These are phyloP conservation scores for Metschnikowia henanensis DNA, from an alignment of 805 yeast genomes.

Conservation along the genomic window DNA sequence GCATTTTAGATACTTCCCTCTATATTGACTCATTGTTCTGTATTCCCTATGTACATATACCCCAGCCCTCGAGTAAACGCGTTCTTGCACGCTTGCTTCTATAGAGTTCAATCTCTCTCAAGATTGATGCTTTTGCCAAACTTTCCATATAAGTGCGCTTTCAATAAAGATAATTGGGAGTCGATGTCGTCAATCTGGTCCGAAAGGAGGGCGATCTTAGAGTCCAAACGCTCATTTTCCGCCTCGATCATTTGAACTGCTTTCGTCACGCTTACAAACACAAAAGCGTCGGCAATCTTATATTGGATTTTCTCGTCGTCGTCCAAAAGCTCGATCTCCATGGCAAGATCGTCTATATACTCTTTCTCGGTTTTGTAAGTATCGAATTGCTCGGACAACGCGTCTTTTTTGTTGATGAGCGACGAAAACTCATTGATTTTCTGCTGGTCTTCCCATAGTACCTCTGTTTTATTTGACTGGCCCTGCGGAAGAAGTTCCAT, in stretches of 20 bases:
- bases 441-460: constrained; percentile 83
- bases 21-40: not conserved
- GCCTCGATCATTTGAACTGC: constrained; percentile 68
- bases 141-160: constrained; percentile 76
- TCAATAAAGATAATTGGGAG: constrained; percentile 56
- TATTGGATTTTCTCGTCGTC: constrained; percentile 69
- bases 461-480: constrained; percentile 56
- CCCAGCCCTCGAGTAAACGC: no score
- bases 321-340: constrained; percentile 86
- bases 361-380: constrained; percentile 70
- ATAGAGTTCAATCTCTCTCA: constrained; percentile 55
- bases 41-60: not conserved
- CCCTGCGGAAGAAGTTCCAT: constrained; percentile 58
- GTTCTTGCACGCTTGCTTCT: no score
- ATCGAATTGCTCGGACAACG: constrained; percentile 48
- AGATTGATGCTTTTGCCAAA: constrained; percentile 88
- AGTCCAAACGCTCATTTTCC: constrained; percentile 56
- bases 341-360: constrained; percentile 78
- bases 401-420: constrained; percentile 69
- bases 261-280: constrained; percentile 63
- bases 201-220: constrained; percentile 47
- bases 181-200: constrained; percentile 51
- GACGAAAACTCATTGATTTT: constrained; percentile 87
- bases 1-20: not conserved
- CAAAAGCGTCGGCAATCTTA: constrained; percentile 79